A percentile compares a stretch with the other conserved stretches of the same genome.
phyloP scores from a whole-genome alignment of 1,284 basidiomycete genomes.

The Xerocomus nothofagi region DNA sequence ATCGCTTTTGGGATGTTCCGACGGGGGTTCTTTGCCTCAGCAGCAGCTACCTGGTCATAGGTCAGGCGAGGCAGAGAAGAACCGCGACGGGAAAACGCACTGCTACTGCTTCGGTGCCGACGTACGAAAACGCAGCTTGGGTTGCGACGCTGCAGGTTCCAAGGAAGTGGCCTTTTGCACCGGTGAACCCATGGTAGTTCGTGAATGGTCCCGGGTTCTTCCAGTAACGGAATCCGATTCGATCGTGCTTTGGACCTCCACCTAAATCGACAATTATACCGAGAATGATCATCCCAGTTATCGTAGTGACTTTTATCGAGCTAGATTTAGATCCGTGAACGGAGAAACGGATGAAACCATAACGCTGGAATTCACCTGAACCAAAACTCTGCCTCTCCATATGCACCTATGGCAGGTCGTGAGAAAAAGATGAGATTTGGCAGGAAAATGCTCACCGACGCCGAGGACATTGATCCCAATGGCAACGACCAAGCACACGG shows the following conservation, averaged over 20 bases:
- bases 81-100: conserved; percentile 14
- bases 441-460: conserved; percentile 40
- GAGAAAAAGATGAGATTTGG: background rate
- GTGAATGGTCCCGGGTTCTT: conserved; percentile 43
- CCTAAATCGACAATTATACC: conserved; percentile 47
- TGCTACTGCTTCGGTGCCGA: conserved; percentile 61
- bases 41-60: conserved; percentile 45
- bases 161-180: conserved; percentile 42
- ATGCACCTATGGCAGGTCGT: conserved; percentile 34
- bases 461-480: conserved; percentile 59
- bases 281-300: conserved; percentile 45
- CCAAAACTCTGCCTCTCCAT: conserved; percentile 57
- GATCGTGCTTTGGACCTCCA: conserved; percentile 41
- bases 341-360: background rate
- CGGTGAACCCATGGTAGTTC: conserved; percentile 30
- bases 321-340: conserved; percentile 17
- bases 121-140: conserved; percentile 48
- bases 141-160: conserved; percentile 48
- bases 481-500: conserved; percentile 60
- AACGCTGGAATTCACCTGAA: conserved; percentile 32
- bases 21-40: conserved; percentile 41
- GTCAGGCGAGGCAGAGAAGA: background rate
- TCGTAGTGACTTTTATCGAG: conserved; percentile 46
- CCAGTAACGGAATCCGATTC: conserved; percentile 50
- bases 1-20: conserved; percentile 44